Percentiles rank a stretch among this genome's conserved stretches.
phyloP scores from a whole-genome alignment of 2,329 filamentous ascomycete genomes.

The Cephalotrichum gorgonifer region DNA sequence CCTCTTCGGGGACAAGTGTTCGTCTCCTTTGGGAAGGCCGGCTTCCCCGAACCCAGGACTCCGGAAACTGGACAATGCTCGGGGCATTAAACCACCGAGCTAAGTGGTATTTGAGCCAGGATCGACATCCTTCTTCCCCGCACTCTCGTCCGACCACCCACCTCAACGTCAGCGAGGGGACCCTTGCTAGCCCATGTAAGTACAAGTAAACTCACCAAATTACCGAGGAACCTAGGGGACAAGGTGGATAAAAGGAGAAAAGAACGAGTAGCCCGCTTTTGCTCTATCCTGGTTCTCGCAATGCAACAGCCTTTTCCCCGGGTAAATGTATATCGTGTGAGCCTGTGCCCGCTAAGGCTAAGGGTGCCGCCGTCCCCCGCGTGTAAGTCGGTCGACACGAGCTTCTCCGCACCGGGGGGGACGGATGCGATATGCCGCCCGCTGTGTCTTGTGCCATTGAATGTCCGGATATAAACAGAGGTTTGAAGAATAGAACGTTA shows the following conservation, averaged over 20 bases:
- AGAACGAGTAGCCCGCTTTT: no score
- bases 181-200: no score
- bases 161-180: no score
- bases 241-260: no score
- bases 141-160: background rate
- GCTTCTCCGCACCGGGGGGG: background rate
- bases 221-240: no score
- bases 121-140: background rate
- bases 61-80: background rate
- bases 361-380: background rate
- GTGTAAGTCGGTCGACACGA: background rate
- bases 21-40: background rate
- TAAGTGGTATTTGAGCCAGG: background rate
- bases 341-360: no score
- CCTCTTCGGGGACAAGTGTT: background rate
- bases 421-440: background rate
- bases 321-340: background rate
- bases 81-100: background rate
- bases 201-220: no score
- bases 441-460: background rate
- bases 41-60: background rate
- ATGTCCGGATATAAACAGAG: no score
- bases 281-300: no score
- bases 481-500: no score
- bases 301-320: background rate